Evolutionary conservation across 768 basidiomycete species (phyloP).

Genomic region (Mycena vulgaris): DNA sequence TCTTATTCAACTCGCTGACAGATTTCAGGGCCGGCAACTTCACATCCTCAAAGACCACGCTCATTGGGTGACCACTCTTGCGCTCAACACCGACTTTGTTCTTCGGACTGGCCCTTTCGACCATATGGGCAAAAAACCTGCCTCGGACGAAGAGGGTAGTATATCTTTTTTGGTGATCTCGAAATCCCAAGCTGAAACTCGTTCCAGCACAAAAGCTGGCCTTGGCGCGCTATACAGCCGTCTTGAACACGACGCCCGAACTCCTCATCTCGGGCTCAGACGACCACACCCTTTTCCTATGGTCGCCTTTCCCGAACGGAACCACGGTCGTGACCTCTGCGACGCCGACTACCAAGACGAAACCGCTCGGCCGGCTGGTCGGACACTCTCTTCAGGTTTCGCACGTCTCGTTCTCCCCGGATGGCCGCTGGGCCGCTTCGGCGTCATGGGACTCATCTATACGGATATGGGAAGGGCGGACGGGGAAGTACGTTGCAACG

Average conservation of each 20-base stretch:
- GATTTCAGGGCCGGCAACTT: conserved; percentile 80
- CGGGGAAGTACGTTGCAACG: conserved; percentile 91
- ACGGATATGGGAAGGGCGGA: conserved; percentile 90
- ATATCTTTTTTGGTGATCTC: conserved; percentile 19
- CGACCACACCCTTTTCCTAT: conserved; percentile 97
- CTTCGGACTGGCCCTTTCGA: conserved; percentile 96
- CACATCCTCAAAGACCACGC: conserved; percentile 95
- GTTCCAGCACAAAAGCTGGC: conserved; percentile 84
- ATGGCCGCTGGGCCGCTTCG: conserved; percentile 92
- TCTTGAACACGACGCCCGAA: conserved; percentile 79
- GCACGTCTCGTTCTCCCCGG: conserved; percentile 95
- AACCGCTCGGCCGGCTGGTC: conserved; percentile 84
- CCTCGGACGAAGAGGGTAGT: conserved; percentile 88
- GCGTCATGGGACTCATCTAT: conserved; percentile 94
- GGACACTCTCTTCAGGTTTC: conserved; percentile 97
- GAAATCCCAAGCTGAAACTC: not conserved
- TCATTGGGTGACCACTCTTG: conserved; percentile 98
- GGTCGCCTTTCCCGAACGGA: conserved; percentile 82
- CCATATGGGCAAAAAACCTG: conserved; percentile 84
- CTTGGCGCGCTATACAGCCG: conserved; percentile 80
- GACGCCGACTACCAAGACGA: conserved; percentile 65
- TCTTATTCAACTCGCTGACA: conserved; percentile 9
- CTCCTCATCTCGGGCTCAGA: conserved; percentile 96
- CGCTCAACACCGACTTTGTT: conserved; percentile 95
- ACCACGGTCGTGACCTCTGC: conserved; percentile 44